Conservation (phyloP, 2,329 filamentous ascomycete genomes). For the Elsinoe batatas region DNA sequence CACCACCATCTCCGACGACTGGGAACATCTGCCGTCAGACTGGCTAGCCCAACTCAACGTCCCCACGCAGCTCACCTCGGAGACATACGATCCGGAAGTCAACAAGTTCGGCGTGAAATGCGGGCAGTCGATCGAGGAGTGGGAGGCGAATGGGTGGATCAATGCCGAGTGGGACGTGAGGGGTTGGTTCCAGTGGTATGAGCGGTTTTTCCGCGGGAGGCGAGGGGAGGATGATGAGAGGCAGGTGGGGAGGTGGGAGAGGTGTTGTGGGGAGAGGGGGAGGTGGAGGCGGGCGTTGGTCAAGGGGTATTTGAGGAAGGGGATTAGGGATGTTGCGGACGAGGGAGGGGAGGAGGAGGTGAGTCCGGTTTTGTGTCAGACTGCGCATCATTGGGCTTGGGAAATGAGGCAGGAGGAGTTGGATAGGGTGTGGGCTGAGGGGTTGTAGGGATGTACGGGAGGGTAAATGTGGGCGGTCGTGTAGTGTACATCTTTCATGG, state of each 20-base stretch:
- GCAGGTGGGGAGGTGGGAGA: slow-evolving; percentile 43
- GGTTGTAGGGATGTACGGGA: neutral
- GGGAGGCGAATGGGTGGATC: slow-evolving; percentile 48
- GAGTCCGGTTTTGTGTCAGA: slow-evolving; percentile 48
- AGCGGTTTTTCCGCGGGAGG: slow-evolving; percentile 42
- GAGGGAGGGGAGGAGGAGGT: slow-evolving; percentile 37
- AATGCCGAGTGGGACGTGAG: slow-evolving; percentile 43
- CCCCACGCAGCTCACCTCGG: slow-evolving; percentile 31
- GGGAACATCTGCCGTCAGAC: slow-evolving; percentile 35
- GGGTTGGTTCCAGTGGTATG: slow-evolving; percentile 51
- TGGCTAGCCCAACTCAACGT: slow-evolving; percentile 38
- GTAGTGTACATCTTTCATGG: slow-evolving; percentile 7
- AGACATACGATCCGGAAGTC: slow-evolving; percentile 37
- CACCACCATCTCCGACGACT: slow-evolving; percentile 37
- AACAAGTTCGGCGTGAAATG: slow-evolving; percentile 46
- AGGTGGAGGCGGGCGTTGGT: slow-evolving; percentile 43
- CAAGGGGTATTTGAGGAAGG: slow-evolving; percentile 41
- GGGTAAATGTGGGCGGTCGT: neutral
- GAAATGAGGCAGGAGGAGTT: slow-evolving; percentile 42
- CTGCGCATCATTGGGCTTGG: slow-evolving; percentile 48
- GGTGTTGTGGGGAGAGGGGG: slow-evolving; percentile 43
- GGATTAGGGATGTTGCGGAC: slow-evolving; percentile 42
- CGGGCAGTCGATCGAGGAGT: slow-evolving; percentile 46
- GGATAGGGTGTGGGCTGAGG: slow-evolving; percentile 37
- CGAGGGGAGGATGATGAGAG: slow-evolving; percentile 44